phyloP scores from a whole-genome alignment of 164 flowering plant species.

The Piper longum region DNA sequence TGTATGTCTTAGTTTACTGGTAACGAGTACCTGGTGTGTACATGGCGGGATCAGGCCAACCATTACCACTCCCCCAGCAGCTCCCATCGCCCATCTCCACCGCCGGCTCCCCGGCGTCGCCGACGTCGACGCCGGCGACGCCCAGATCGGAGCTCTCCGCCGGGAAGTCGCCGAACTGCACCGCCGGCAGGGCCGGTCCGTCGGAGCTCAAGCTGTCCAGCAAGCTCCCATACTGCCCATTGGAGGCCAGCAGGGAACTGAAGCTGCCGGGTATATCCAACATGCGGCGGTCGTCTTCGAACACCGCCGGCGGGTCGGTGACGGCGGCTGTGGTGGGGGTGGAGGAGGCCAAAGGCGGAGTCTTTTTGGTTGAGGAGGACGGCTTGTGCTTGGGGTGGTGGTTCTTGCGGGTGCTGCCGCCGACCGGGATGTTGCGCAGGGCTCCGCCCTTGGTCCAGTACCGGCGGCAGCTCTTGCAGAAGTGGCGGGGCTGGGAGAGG shows the following conservation, averaged over 20 bases:
- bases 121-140: too few species aligned
- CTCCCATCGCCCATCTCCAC: constrained; percentile 24
- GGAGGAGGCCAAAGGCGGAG: constrained; percentile 3
- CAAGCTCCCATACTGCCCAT: constrained; percentile 24
- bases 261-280: constrained; percentile 14
- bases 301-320: constrained; percentile 1
- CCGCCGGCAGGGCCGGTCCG: constrained; percentile 7
- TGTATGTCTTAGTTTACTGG: constrained; percentile 9
- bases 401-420: constrained; percentile 46
- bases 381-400: constrained; percentile 13
- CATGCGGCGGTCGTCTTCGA: constrained; percentile 26
- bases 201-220: constrained; percentile 25
- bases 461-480: constrained; percentile 22
- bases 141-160: constrained; percentile 5
- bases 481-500: constrained; percentile 26
- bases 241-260: constrained; percentile 28
- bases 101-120: constrained; percentile 10
- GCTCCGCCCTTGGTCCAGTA: constrained; percentile 33
- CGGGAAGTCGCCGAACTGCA: constrained; percentile 13
- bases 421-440: constrained; percentile 70
- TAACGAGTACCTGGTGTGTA: constrained; percentile 51
- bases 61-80: constrained; percentile 32
- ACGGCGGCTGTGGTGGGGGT: background rate
- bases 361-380: constrained; percentile 8
- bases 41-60: constrained; percentile 71